Evolutionary conservation across 1,139 yeast species (phyloP), one percentile per base, ranked within the genome.

Genomic region (Geotrichum macrosporum): DNA sequence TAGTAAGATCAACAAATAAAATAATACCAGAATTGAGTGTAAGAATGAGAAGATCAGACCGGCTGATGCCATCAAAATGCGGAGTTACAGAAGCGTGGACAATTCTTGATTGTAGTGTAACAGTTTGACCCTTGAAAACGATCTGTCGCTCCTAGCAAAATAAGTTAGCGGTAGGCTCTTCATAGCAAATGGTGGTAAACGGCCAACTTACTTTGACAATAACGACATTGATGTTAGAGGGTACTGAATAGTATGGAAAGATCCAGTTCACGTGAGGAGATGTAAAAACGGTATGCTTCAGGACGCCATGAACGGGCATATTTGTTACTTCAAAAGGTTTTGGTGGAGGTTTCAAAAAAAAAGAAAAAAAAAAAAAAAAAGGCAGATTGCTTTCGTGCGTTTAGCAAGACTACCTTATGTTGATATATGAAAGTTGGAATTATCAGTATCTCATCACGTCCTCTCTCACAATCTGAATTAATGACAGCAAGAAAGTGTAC

Each of bases 21-120:
- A 29, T 22, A 22, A 16, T 16, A 12, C 41, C 41, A 4, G 41
- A 37, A 10, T 24, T 33, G 12, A 37, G 33, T 5, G 41, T 37
- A 4, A 37, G 13, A 5, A 26, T 33, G 4, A 37, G 34, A 8
- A 37, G 33, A 15, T 37, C 41, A 6, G 33, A 33, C 15, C 6
- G n/a, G n/a, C n/a, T n/a, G n/a, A n/a, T n/a, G n/a, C n/a, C 24
- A 21, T 18, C 34, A 16, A 21, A 18, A 13, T 16, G 21, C 12
- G 41, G 33, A 5, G 29, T 18, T 3, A 37, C 15, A 3, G 33
- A 19, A 10, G 41, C 41, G 19, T 31, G 5, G 3, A 37, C 15
- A 5, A 37, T 16, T 10, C 34, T 10, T 3, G 41, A 13, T n/a
- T 26, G 41, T 12, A 37, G 22, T 12, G 33, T 4, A 12, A 27